These are phyloP conservation scores for Blastomyces silverae DNA, from an alignment of 2,329 filamentous ascomycete genomes.

Conservation along the genomic window DNA sequence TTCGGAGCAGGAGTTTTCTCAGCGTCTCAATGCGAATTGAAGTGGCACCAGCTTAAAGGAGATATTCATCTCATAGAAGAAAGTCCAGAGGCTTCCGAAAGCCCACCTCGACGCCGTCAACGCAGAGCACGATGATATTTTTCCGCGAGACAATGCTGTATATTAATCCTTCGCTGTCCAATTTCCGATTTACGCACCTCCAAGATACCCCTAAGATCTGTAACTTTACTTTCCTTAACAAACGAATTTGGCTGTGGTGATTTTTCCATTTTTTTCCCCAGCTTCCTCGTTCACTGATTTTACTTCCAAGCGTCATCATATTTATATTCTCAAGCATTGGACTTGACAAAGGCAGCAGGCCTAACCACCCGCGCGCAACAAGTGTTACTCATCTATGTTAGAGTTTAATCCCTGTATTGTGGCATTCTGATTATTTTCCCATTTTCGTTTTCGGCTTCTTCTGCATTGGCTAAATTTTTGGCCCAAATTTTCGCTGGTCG, in stretches of 20 bases:
- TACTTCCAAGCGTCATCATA: background rate
- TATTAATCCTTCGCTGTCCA: constrained; percentile 3
- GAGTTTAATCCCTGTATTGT: background rate
- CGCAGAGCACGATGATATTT: constrained; percentile 8
- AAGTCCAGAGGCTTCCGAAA: background rate
- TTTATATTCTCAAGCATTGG: background rate
- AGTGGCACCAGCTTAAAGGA: constrained; percentile 20
- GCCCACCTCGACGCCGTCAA: constrained; percentile 7
- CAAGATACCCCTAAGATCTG: constrained; percentile 5
- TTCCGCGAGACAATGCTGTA: constrained; percentile 4
- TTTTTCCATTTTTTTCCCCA: background rate
- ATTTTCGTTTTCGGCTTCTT: background rate
- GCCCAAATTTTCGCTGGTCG: background rate
- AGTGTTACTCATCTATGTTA: background rate
- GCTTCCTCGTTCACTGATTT: background rate
- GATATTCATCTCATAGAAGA: background rate
- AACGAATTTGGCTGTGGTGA: background rate
- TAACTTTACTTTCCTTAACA: constrained; percentile 5
- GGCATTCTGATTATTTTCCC: background rate
- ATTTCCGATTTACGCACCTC: constrained; percentile 2
- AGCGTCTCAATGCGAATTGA: constrained; percentile 32
- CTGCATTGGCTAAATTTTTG: background rate
- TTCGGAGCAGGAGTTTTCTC: constrained; percentile 32
- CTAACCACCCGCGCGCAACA: background rate
- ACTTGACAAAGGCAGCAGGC: background rate